phyloP scores from a whole-genome alignment of 2,329 filamentous ascomycete species.

The Colletotrichum gloeosporioides region DNA sequence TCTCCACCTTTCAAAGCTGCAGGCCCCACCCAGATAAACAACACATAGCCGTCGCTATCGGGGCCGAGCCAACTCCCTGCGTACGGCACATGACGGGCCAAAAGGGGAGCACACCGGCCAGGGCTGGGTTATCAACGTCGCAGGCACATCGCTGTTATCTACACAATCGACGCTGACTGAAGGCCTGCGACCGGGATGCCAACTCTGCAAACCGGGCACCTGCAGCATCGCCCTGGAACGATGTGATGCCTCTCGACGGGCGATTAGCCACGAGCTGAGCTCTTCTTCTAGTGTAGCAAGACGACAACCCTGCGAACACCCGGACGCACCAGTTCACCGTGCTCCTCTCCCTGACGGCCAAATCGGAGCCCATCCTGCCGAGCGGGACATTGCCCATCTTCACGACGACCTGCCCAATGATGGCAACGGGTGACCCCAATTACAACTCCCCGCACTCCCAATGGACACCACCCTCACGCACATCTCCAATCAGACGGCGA shows the following conservation, averaged over 20 bases:
- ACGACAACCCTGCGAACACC: background rate
- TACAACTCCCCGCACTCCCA: slow-evolving; percentile 16
- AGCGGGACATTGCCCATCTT: background rate
- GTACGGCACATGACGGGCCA: slow-evolving; percentile 2
- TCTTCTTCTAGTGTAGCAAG: background rate
- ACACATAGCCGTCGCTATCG: background rate
- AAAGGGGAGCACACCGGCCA: background rate
- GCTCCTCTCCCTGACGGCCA: background rate
- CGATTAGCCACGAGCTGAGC: background rate
- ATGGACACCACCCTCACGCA: slow-evolving; percentile 5
- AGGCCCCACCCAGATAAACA: slow-evolving; percentile 8
- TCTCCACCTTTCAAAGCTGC: slow-evolving; percentile 1
- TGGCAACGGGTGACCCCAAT: background rate
- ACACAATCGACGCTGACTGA: background rate
- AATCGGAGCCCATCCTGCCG: slow-evolving; percentile 7
- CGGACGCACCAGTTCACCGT: background rate
- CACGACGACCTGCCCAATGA: background rate
- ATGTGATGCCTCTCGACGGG: background rate
- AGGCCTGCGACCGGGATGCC: background rate
- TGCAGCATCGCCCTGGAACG: background rate
- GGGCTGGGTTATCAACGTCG: background rate
- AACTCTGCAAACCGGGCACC: background rate
- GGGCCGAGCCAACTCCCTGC: slow-evolving; percentile 3
- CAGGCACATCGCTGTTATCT: background rate
- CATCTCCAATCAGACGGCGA: slow-evolving; percentile 10